A percentile compares a stretch with the other conserved stretches of the same genome.
These are phyloP conservation scores for Pythium folliculosum DNA, from an alignment of 352 stramenopile species.

Conservation along the genomic window DNA sequence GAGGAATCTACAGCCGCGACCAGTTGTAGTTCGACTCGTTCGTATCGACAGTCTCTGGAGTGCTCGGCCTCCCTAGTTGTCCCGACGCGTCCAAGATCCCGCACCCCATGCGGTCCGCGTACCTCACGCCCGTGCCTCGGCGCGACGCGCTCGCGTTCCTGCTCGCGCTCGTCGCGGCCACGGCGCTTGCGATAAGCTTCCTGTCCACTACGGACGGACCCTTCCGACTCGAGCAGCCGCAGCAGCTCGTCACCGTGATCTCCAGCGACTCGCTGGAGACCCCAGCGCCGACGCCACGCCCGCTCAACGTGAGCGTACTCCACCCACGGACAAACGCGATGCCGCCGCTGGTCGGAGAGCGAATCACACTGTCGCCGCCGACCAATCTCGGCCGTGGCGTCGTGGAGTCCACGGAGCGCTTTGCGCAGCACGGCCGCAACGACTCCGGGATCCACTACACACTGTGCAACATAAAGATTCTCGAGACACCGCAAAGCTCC, in stretches of 20 bases:
- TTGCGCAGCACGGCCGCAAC: slow-evolving; percentile 3
- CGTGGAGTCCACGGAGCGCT: slow-evolving; percentile 1
- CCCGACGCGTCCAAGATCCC: too few relatives aligned
- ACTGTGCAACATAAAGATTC: slow-evolving; percentile 13
- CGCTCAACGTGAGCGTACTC: slow-evolving; percentile 11
- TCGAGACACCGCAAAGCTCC: not conserved
- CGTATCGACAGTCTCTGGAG: too few relatives aligned
- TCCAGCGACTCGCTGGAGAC: too few relatives aligned
- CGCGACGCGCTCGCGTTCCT: not conserved
- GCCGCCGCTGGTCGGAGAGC: not conserved
- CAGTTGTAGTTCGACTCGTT: too few relatives aligned
- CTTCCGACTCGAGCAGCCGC: not conserved
- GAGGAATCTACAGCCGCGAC: too few relatives aligned
- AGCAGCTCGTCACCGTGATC: not conserved
- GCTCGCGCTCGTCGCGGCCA: not conserved
- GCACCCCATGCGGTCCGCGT: too few relatives aligned
- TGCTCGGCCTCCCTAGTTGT: too few relatives aligned
- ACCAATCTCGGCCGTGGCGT: not conserved
- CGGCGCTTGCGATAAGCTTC: not conserved
- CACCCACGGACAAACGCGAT: slow-evolving; percentile 8
- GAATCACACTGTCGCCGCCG: not conserved
- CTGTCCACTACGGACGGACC: not conserved
- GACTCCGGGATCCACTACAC: slow-evolving; percentile 16
- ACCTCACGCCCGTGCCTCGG: too few relatives aligned
- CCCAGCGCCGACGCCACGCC: not conserved